A percentile compares a stretch with the other conserved stretches of the same genome.
phyloP scores from a whole-genome alignment of 148 eudicot genomes.

The Vaccinium myrtillus region DNA sequence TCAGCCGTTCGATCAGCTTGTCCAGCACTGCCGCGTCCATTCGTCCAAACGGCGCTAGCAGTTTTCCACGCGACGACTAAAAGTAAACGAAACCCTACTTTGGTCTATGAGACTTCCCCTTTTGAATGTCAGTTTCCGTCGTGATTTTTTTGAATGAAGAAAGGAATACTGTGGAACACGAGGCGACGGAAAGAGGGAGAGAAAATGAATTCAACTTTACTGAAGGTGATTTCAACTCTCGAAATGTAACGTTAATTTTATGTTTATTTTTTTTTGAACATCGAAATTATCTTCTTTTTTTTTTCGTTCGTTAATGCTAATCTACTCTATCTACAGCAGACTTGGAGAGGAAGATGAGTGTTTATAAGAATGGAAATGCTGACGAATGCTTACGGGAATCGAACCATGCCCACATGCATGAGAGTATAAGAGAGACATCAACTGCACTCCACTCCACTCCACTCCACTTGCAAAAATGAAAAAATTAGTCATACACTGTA shows the following conservation, averaged over 20 bases:
- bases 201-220: neutral
- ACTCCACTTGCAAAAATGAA: too few relatives aligned
- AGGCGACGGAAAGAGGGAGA: neutral
- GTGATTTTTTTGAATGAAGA: neutral
- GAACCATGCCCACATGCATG: too few relatives aligned
- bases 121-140: neutral
- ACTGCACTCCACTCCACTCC: too few relatives aligned
- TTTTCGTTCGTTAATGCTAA: too few relatives aligned
- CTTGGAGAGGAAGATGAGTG: too few relatives aligned
- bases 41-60: neutral
- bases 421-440: too few relatives aligned
- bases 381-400: too few relatives aligned
- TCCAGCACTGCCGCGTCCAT: slow-evolving; percentile 36
- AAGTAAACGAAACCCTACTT: neutral
- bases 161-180: neutral
- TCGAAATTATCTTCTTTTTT: too few relatives aligned
- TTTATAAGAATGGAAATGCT: too few relatives aligned
- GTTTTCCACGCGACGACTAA: neutral
- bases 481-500: too few relatives aligned
- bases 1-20: slow-evolving; percentile 69
- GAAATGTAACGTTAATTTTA: neutral
- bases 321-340: too few relatives aligned
- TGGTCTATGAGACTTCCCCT: neutral
- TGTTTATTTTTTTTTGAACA: too few relatives aligned
- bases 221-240: neutral